phyloP scores from a whole-genome alignment of 176 grass and related monocot genomes.

The Chrysopogon serrulatus region DNA sequence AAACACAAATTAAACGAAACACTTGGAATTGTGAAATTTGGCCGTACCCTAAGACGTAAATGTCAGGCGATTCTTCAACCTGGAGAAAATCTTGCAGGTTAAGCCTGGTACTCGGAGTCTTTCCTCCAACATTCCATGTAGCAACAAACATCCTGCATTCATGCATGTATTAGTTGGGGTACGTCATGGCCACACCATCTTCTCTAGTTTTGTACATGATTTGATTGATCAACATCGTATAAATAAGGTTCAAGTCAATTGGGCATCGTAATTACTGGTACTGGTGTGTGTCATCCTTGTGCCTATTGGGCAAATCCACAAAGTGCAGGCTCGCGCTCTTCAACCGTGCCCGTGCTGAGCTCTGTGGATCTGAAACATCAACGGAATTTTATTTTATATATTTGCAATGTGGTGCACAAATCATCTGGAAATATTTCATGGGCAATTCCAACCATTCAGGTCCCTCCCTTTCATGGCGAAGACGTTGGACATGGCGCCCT shows the following conservation, averaged over 20 bases:
- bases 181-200: neutral
- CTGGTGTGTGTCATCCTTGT: conserved; percentile 1
- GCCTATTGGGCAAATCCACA: conserved; percentile 5
- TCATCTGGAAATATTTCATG: conserved; percentile 40
- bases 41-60: conserved; percentile 71
- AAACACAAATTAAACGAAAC: neutral
- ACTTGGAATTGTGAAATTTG: neutral
- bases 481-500: conserved; percentile 55
- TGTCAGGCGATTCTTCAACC: conserved; percentile 60
- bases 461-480: conserved; percentile 65
- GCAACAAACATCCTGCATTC: conserved; percentile 62
- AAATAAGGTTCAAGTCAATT: neutral
- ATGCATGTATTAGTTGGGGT: neutral
- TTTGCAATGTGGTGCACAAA: neutral
- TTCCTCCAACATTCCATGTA: conserved; percentile 89
- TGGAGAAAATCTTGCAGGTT: conserved; percentile 69
- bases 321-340: conserved; percentile 38
- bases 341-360: conserved; percentile 26
- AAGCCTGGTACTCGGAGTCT: conserved; percentile 43
- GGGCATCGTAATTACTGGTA: conserved; percentile 18
- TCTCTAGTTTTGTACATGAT: neutral
- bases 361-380: conserved; percentile 46
- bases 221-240: neutral
- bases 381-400: neutral
- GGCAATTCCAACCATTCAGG: neutral